phyloP scores from a whole-genome alignment of 139 green algal species.

The Pleodorina starrii region DNA sequence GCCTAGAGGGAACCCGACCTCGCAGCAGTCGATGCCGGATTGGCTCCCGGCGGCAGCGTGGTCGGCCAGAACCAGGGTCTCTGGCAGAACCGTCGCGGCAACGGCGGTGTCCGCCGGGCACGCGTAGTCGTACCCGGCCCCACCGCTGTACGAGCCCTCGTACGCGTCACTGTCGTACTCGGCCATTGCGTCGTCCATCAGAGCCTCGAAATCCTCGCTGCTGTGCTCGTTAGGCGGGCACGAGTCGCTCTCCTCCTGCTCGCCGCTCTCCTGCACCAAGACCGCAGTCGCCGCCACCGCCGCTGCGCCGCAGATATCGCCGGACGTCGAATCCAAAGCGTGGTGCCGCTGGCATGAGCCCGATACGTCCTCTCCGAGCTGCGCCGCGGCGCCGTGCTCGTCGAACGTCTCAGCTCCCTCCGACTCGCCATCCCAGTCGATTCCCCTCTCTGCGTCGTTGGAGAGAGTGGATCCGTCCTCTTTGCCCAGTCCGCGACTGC shows the following conservation, averaged over 20 bases:
- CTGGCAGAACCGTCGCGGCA: no score
- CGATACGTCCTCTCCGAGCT: not conserved
- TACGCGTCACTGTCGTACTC: constrained; percentile 41
- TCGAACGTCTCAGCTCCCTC: constrained; percentile 22
- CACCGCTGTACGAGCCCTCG: not conserved
- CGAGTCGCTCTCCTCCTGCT: constrained; percentile 20
- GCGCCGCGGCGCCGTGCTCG: constrained; percentile 32
- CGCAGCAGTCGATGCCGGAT: no score
- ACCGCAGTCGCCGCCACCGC: not conserved
- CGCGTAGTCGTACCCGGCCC: not conserved
- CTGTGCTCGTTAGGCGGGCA: not conserved
- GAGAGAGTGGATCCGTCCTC: no score
- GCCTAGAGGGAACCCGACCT: no score
- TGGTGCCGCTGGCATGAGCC: not conserved
- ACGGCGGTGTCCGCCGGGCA: no score
- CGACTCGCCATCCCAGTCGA: not conserved
- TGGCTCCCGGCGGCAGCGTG: no score
- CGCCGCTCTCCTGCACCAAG: not conserved
- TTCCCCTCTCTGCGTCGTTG: not conserved
- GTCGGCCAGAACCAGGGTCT: no score
- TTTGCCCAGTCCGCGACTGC: not conserved
- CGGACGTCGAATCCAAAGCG: not conserved
- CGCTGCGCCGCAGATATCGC: not conserved
- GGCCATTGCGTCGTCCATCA: constrained; percentile 38
- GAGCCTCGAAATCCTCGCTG: constrained; percentile 33